A percentile compares a stretch with the other conserved stretches of the same genome.
phyloP scores from a whole-genome alignment of 305 asterid species.

The Fraxinus velutina region DNA sequence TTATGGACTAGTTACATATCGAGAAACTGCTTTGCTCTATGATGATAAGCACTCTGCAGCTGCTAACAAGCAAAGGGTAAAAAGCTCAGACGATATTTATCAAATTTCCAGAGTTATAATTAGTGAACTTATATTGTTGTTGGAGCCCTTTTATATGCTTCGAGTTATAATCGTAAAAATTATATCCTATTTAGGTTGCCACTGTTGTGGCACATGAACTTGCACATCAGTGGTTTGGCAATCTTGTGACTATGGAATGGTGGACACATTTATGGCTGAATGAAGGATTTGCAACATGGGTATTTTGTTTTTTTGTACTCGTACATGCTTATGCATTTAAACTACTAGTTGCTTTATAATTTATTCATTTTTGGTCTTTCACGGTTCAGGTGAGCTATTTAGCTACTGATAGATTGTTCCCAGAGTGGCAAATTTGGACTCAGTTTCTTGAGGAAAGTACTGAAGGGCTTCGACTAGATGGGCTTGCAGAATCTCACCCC shows the following conservation, averaged over 20 bases:
- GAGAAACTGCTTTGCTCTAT: slow-evolving; percentile 90
- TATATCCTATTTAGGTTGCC: slow-evolving; percentile 64
- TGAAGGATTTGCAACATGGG: slow-evolving; percentile 99
- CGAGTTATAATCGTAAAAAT: slow-evolving; percentile 7
- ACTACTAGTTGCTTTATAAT: slow-evolving; percentile 5
- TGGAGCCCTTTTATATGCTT: background rate
- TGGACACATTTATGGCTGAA: slow-evolving; percentile 98
- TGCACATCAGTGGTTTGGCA: slow-evolving; percentile 99
- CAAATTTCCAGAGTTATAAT: background rate
- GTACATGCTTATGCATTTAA: slow-evolving; percentile 15
- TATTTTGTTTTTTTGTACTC: slow-evolving; percentile 25
- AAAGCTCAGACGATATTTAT: slow-evolving; percentile 18
- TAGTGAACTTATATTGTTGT: background rate
- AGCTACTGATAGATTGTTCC: slow-evolving; percentile 87
- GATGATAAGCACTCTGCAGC: slow-evolving; percentile 98
- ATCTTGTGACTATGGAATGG: slow-evolving; percentile 99
- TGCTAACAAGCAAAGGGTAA: slow-evolving; percentile 95
- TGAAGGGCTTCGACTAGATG: slow-evolving; percentile 93
- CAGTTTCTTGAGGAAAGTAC: slow-evolving; percentile 88
- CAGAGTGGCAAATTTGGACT: slow-evolving; percentile 97
- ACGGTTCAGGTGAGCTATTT: slow-evolving; percentile 81
- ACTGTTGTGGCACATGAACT: slow-evolving; percentile 96
- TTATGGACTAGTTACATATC: slow-evolving; percentile 91
- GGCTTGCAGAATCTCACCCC: slow-evolving; percentile 91
- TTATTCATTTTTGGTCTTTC: slow-evolving; percentile 17